Base-by-base conservation (phyloP, 1,284 basidiomycete genomes). In the Papiliotrema terrestris region DNA sequence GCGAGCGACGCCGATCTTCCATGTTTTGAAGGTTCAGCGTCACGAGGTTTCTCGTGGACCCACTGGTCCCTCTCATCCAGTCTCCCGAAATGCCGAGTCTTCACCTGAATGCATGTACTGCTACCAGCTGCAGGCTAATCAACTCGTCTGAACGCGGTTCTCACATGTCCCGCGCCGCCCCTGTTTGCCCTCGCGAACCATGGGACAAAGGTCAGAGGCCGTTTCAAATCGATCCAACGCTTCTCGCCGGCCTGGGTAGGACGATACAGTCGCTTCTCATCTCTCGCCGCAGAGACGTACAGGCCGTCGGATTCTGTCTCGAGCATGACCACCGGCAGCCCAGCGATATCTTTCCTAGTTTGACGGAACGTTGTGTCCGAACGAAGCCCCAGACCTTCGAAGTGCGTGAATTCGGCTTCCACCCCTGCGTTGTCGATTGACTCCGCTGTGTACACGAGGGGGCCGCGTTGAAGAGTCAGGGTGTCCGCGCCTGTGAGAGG, bases 141-240 rank as follows among this genome's bases (percentile, higher is more conserved):
- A 3, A 55, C 65, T 42, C 67, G 44, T 5, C 60, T 44, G 43
- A 70, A 63, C 1, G 60, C 49, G 0, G 63, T 65, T 51, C 69
- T 60, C 2, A 70, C 57, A 26, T 57, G 63, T 2, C 66, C 63
- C 5, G 41, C 51, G 1, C 68, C 68, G 15, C 68, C 67, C 19
- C 69, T 55, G 43, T 69, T 71, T 3, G 63, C 69, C 19, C 69
- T 62, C 14, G 68, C 66, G 46, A 68, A 69, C 65, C 66, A 71
- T 8, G 66, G 69, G 2, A 68, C 65, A 26, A 67, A 56, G 22
- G 32, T 59, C 17, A 71, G 19, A 35, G 48, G 44, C 4, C 55
- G 35, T 8, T 59, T 52, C 22, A 63, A 17, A 49, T 25, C 45
- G 3, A 38, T 55, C 66, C 67, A 69, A 9, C 20, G 48, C 23